These are phyloP conservation scores for Fusarium transvaalense DNA, from an alignment of 2,329 filamentous ascomycete genomes.

Conservation along the genomic window DNA sequence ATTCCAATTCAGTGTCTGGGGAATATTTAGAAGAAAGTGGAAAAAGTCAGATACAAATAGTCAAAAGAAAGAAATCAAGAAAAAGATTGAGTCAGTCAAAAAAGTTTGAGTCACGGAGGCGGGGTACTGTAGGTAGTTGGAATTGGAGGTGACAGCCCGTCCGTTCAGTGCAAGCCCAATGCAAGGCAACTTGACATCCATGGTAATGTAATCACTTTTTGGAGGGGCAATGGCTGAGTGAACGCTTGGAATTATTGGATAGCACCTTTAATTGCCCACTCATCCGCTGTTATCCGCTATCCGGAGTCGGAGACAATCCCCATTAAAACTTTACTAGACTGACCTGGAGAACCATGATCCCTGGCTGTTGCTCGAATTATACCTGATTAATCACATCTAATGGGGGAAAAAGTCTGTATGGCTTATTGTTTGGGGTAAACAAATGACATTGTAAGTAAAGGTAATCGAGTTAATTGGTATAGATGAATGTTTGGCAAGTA, in stretches of 20 bases:
- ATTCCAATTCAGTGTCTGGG: constrained; percentile 19
- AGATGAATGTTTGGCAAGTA: neutral
- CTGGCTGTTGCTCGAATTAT: neutral
- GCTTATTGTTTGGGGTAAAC: neutral
- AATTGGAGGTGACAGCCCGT: constrained; percentile 15
- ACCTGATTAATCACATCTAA: neutral
- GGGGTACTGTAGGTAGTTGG: constrained; percentile 21
- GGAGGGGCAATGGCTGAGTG: constrained; percentile 33
- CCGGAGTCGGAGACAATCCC: constrained; percentile 24
- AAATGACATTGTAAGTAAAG: neutral
- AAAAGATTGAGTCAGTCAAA: constrained; percentile 33
- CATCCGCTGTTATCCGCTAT: constrained; percentile 23
- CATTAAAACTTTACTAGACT: constrained; percentile 3
- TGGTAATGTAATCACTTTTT: neutral
- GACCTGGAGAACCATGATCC: constrained; percentile 11
- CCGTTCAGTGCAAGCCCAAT: too few species aligned
- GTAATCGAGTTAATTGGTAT: neutral
- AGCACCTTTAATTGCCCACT: constrained; percentile 15
- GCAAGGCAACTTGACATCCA: neutral
- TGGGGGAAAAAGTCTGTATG: neutral
- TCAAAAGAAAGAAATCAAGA: constrained; percentile 13
- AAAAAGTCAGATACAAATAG: constrained; percentile 26
- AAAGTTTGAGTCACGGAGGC: constrained; percentile 34
- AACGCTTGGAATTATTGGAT: constrained; percentile 3
- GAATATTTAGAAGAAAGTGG: neutral